Evolutionary conservation across 2,329 filamentous ascomycete species (phyloP), one percentile per base, ranked within the genome.

Genomic region (Bipolaris bicolor): DNA sequence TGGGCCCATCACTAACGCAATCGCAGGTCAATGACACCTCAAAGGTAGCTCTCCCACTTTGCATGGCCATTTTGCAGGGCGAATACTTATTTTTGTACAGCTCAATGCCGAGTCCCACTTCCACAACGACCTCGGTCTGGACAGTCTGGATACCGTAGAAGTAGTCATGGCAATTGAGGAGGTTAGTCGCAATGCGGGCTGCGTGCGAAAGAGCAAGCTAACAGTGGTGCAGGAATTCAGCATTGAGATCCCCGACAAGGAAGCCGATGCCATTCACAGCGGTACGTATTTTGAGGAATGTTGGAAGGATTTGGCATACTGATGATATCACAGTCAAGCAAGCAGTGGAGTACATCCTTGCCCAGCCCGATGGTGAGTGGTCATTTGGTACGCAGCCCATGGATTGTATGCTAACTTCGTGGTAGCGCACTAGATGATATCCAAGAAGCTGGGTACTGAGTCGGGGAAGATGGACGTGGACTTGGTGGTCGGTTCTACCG

Each of bases 111-210:
- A 83, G 52, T 89, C 94, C 58, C 93, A 98, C 86, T 99, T 99
- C 82, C 86, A 92, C 77, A 98, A 97, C 79, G 94, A 99, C 81
- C 90, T 99, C 64, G 95, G 93, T 66, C 84, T 99, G 73, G 95
- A 99, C 84, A 96, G 90, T 82, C 86, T 99, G 79, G 95, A 99
- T 80, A 97, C 95, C 64, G 95, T 99, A 64, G 95, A 99, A 85
- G 95, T 99, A 68, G 95, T 99, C 72, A 99, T 99, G 95, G 95
- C 95, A 67, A 98, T 99, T 81, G 95, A 99, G 86, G 95, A 99
- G 88, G 90, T 92, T 81, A 65, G 79, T 69, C 53, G 63, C 56
- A 24, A 36, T 44, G 40, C n/a, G 52, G 18, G 26, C 43, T 22
- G 45, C 20, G 7, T 13, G 62, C 37, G 44, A 18, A 18, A 50